Conservation (phyloP, 257 asterid genomes). For the Parsonsia alboflavescens region DNA sequence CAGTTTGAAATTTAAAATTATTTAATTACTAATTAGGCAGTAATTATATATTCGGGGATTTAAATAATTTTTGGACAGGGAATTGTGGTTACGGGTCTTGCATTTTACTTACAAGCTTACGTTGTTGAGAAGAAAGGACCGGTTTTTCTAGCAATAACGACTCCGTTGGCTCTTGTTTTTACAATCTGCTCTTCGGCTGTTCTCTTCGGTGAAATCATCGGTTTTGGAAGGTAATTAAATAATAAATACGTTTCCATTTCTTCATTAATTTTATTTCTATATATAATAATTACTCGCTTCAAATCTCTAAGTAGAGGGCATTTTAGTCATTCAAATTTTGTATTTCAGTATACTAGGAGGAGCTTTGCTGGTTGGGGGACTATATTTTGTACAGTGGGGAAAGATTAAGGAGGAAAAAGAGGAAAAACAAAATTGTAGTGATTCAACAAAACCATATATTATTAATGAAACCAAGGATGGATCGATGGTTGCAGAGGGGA, state of each 20-base stretch:
- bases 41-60: too few species aligned
- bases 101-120: slow-evolving; percentile 83
- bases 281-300: too few species aligned
- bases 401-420: slow-evolving; percentile 55
- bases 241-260: not conserved
- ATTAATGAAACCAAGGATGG: not conserved
- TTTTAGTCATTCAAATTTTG: too few species aligned
- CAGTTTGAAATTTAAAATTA: too few species aligned
- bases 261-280: too few species aligned
- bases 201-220: slow-evolving; percentile 56
- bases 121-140: slow-evolving; percentile 89
- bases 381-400: slow-evolving; percentile 79
- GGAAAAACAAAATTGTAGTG: slow-evolving; percentile 14
- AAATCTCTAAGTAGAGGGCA: too few species aligned
- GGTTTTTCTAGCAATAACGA: slow-evolving; percentile 65
- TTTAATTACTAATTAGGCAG: too few species aligned
- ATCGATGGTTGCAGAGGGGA: not conserved
- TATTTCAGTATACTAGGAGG: slow-evolving; percentile 65
- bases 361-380: slow-evolving; percentile 62
- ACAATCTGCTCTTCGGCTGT: slow-evolving; percentile 58
- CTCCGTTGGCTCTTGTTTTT: slow-evolving; percentile 52
- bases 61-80: slow-evolving; percentile 40
- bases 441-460: not conserved
- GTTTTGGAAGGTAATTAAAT: slow-evolving; percentile 75
- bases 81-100: slow-evolving; percentile 67